Base-by-base conservation (phyloP, 1,139 yeast genomes). In the Wickerhamiella pararugosa region DNA sequence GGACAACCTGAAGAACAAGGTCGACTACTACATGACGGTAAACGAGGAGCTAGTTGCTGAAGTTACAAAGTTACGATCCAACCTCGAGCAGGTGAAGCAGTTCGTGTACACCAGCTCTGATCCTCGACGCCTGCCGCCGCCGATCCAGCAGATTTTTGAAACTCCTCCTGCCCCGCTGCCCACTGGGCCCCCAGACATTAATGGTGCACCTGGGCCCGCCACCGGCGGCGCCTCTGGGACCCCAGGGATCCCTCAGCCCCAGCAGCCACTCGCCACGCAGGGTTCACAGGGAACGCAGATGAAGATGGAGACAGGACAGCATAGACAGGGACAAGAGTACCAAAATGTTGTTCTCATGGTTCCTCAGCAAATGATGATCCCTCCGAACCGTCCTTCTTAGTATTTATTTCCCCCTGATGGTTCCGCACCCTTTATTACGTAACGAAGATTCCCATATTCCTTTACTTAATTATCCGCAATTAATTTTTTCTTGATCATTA, bases 1-100 rank as follows among this genome's bases (percentile, higher is more conserved):
- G 36, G 78, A 75, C 46, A 80, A 79, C 51, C 78, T 90, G 73
- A 94, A 87, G 58, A 75, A 71, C 39, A 93, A 86, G 56, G 64
- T 68, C 72, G 59, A 69, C 69, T 78, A 73, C 52, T 83, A 76
- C 58, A 71, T 83, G 21, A 60, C 70, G 9, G 92, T 87, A 45
- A 86, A 83, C 60, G 72, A 79, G 34, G 75, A 74, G 40, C 63
- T 86, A 43, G 71, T 76, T 11, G 62, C 66, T 3, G 82, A 81
- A 48, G 72, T 79, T 7, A 62, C 36, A 6, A 31, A 34, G 31
- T 44, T 51, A 32, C 45, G 37, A 32, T 7, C 11, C 6, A 44
- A 46, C 27, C 11, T 49, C 11, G 48, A 47, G 10, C 49, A 49
- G 38, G 39, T 51, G 38, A 45, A 42, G 33, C 45, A 40, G 32